Evolutionary conservation across 116 monocot genomes (phyloP).

Genomic region (Dioscorea cayenensis): DNA sequence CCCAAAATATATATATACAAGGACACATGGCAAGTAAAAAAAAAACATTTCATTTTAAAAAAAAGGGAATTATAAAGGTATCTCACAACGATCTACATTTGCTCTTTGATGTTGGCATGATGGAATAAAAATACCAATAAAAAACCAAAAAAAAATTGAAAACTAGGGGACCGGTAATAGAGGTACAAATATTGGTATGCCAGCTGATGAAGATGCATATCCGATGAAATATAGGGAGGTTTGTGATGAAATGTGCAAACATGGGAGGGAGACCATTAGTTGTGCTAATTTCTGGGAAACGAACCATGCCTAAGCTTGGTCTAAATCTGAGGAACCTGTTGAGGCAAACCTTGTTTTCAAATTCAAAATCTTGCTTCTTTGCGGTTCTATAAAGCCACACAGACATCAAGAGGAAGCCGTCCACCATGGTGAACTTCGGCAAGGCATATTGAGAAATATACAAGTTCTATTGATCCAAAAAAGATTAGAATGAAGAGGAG

Average conservation of each 20-base stretch:
- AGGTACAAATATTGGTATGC: no score
- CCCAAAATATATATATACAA: no score
- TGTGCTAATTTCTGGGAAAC: conserved; percentile 56
- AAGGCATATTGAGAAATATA: conserved; percentile 70
- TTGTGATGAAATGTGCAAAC: conserved; percentile 82
- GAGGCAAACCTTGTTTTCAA: conserved; percentile 57
- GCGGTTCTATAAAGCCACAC: conserved; percentile 73
- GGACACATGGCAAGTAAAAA: no score
- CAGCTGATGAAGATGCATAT: conserved; percentile 46
- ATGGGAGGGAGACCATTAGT: conserved; percentile 46
- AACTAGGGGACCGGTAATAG: no score
- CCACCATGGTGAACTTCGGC: conserved; percentile 58
- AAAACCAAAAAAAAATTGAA: no score
- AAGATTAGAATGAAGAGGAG: conserved; percentile 34
- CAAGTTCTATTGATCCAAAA: no score
- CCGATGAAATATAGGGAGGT: conserved; percentile 83
- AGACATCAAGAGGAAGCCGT: conserved; percentile 70
- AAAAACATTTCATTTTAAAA: no score
- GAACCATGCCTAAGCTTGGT: conserved; percentile 47
- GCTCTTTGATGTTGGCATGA: no score
- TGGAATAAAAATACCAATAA: no score
- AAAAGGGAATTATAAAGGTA: no score
- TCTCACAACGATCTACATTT: no score
- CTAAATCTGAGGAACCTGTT: conserved; percentile 37
- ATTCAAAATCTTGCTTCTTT: conserved; percentile 51